These are phyloP conservation scores for Cyclospora cayetanensis DNA, from an alignment of 169 alveolate genomes.

Conservation along the genomic window DNA sequence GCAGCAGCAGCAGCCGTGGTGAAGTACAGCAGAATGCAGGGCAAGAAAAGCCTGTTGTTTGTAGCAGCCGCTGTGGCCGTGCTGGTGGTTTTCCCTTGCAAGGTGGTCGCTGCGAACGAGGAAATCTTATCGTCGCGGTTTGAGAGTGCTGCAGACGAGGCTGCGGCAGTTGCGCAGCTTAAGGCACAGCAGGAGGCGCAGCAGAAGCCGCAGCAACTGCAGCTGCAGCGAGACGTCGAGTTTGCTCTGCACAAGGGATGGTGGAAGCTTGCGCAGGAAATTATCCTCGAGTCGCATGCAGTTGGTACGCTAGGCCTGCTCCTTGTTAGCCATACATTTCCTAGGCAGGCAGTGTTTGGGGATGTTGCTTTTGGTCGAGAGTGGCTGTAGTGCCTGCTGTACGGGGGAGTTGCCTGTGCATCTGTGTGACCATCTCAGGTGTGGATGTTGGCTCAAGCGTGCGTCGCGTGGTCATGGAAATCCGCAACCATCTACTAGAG, in stretches of 20 bases:
- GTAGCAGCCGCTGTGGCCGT: neutral
- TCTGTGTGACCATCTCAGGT: constrained; percentile 29
- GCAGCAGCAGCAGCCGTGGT: neutral
- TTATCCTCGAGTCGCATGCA: neutral
- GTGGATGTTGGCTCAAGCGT: constrained; percentile 45
- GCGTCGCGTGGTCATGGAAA: constrained; percentile 27
- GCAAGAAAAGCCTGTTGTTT: neutral
- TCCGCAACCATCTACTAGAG: constrained; percentile 25
- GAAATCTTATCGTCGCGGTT: neutral
- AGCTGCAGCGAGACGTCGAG: neutral
- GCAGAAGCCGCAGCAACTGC: constrained; percentile 6
- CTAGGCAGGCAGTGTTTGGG: too few species aligned
- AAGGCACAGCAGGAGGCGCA: neutral
- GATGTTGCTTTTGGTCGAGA: too few species aligned
- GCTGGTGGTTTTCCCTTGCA: neutral
- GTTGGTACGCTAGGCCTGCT: neutral
- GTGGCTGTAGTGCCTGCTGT: too few species aligned
- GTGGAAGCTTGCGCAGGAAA: constrained; percentile 1
- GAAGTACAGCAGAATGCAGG: neutral
- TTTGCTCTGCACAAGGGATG: neutral
- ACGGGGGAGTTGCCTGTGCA: too few species aligned
- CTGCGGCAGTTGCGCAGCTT: neutral
- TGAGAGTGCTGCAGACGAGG: neutral
- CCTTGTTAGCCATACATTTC: too few species aligned
- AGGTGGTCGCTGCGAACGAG: neutral